Conservation (phyloP, 1,139 yeast genomes). For the Lizanozyma gosingica region DNA sequence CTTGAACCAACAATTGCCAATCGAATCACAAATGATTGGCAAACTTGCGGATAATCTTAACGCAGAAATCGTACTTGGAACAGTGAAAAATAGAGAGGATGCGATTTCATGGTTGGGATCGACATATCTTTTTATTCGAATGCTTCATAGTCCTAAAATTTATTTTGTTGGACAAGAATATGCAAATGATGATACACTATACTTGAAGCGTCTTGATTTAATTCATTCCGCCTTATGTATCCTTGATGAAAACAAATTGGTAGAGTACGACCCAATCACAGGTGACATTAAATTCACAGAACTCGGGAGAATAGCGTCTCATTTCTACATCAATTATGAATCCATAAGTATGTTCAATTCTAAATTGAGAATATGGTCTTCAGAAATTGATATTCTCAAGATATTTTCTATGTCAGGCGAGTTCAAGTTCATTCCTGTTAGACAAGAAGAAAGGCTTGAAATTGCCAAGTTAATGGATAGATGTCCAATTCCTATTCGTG, state of each 20-base stretch:
- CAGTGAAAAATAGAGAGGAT: slow-evolving; percentile 50
- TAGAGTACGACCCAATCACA: slow-evolving; percentile 44
- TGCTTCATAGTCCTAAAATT: slow-evolving; percentile 62
- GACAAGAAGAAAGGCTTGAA: slow-evolving; percentile 84
- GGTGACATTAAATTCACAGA: slow-evolving; percentile 54
- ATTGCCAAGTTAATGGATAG: slow-evolving; percentile 57
- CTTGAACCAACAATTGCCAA: slow-evolving; percentile 83
- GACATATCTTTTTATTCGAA: slow-evolving; percentile 74
- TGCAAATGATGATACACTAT: slow-evolving; percentile 39
- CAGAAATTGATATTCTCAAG: slow-evolving; percentile 67
- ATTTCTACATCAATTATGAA: slow-evolving; percentile 69
- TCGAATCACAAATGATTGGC: slow-evolving; percentile 77
- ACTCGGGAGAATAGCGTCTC: slow-evolving; percentile 78
- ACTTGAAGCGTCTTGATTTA: slow-evolving; percentile 54
- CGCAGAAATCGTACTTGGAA: slow-evolving; percentile 80
- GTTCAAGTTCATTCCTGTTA: slow-evolving; percentile 71
- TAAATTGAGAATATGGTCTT: slow-evolving; percentile 53
- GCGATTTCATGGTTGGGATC: slow-evolving; percentile 74
- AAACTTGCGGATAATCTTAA: slow-evolving; percentile 67
- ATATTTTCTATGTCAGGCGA: slow-evolving; percentile 79
- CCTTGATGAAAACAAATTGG: slow-evolving; percentile 46
- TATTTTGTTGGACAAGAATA: slow-evolving; percentile 72
- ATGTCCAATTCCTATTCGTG: slow-evolving; percentile 84
- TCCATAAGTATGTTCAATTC: slow-evolving; percentile 61
- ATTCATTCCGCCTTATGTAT: slow-evolving; percentile 66